These are phyloP conservation scores for Pseudoturritis turrita DNA, from an alignment of 345 rosid genomes.

Conservation along the genomic window DNA sequence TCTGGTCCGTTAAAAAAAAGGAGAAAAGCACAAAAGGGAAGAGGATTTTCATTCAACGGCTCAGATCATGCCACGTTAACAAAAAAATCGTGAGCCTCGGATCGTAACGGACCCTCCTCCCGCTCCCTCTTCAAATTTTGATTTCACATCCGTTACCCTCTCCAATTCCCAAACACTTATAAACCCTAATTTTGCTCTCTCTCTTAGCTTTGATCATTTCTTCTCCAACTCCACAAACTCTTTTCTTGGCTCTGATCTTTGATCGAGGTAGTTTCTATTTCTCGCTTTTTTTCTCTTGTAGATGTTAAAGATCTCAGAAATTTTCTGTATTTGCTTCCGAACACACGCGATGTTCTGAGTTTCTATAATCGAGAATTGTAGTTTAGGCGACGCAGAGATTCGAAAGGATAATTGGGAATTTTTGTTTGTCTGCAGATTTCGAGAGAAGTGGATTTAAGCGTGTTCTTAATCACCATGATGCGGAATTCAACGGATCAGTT, in stretches of 20 bases:
- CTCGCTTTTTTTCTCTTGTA: neutral
- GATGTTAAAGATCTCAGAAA: neutral
- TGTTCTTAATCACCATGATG: slow-evolving; percentile 26
- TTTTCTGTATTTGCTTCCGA: neutral
- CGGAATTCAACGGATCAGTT: slow-evolving; percentile 30
- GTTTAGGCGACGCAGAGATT: neutral
- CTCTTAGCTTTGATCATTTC: neutral
- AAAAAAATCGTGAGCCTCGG: slow-evolving; percentile 2
- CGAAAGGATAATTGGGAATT: neutral
- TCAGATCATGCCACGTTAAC: slow-evolving; percentile 30
- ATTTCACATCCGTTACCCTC: slow-evolving; percentile 34
- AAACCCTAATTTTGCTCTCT: slow-evolving; percentile 28
- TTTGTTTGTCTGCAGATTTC: neutral
- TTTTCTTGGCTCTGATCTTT: neutral
- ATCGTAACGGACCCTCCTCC: slow-evolving; percentile 35
- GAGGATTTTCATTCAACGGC: neutral
- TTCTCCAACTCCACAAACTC: neutral
- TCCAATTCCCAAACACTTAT: slow-evolving; percentile 11
- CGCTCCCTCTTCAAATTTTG: slow-evolving; percentile 36
- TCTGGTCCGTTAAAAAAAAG: slow-evolving; percentile 14
- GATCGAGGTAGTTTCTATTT: neutral
- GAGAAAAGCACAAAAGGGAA: slow-evolving; percentile 9
- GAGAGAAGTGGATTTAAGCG: neutral
- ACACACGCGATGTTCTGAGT: neutral
- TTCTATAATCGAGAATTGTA: neutral